Evolutionary conservation across 805 yeast species (phyloP).

Genomic region (Candida insectorum): DNA sequence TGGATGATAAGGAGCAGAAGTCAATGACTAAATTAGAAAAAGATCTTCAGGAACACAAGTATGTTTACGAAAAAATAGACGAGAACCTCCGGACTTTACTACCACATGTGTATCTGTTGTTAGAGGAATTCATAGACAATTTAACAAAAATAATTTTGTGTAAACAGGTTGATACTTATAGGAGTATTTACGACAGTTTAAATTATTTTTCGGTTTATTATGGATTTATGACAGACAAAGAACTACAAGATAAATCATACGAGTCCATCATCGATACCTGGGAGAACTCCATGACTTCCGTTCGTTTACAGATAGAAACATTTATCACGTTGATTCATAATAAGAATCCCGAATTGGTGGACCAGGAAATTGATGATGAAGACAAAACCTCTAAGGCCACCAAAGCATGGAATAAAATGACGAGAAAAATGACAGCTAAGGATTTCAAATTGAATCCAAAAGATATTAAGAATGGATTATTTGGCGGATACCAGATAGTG

Average conservation of each 20-base stretch:
- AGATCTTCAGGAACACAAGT: conserved; percentile 25
- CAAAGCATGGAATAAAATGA: conserved; percentile 27
- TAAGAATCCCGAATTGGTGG: conserved; percentile 35
- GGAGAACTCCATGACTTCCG: conserved; percentile 33
- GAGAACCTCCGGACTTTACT: conserved; percentile 37
- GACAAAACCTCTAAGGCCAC: conserved; percentile 21
- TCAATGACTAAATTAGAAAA: conserved; percentile 29
- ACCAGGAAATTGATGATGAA: conserved; percentile 32
- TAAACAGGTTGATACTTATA: conserved; percentile 33
- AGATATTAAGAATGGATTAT: conserved; percentile 29
- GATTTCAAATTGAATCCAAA: conserved; percentile 23
- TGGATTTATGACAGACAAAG: conserved; percentile 18
- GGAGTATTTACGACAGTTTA: conserved; percentile 20
- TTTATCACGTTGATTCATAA: conserved; percentile 25
- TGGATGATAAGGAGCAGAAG: conserved; percentile 36
- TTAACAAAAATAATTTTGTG: conserved; percentile 36
- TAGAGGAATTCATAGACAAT: conserved; percentile 49
- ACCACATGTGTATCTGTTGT: conserved; percentile 44
- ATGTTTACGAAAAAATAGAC: conserved; percentile 33
- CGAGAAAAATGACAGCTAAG: conserved; percentile 16
- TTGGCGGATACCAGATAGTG: conserved; percentile 24
- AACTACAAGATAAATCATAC: conserved; percentile 14
- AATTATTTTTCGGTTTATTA: conserved; percentile 20
- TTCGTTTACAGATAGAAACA: conserved; percentile 36
- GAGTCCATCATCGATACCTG: conserved; percentile 36